Conservation (phyloP, 805 yeast species). For the Blastobotrys peoriensis region DNA sequence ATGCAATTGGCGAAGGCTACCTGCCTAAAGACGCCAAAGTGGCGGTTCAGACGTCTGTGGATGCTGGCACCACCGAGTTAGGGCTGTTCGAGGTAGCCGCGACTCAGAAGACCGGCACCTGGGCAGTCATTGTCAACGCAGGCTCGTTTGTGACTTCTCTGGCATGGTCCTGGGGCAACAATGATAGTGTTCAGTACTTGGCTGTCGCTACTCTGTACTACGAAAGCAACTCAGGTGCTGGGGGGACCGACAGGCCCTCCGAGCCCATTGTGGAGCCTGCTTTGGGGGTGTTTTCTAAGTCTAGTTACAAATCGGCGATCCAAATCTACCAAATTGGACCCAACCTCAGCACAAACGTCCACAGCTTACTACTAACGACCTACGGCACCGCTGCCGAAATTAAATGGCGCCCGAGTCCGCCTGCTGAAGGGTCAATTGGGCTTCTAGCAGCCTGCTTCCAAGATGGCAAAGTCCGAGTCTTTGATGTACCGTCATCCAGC, state of each 20-base stretch:
- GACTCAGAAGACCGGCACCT: constrained; percentile 21
- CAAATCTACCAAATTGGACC: constrained; percentile 14
- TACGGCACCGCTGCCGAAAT: constrained; percentile 26
- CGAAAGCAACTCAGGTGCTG: constrained; percentile 26
- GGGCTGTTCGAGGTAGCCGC: neutral
- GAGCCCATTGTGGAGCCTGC: constrained; percentile 32
- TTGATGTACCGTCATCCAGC: constrained; percentile 31
- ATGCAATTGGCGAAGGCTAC: neutral
- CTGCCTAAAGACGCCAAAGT: neutral
- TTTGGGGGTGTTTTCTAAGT: constrained; percentile 12
- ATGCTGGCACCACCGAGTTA: neutral
- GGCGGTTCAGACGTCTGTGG: neutral
- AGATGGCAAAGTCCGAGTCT: constrained; percentile 51
- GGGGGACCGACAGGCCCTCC: constrained; percentile 23
- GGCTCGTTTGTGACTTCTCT: constrained; percentile 50
- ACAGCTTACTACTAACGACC: constrained; percentile 29
- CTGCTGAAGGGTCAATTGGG: constrained; percentile 6
- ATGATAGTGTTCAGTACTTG: constrained; percentile 34
- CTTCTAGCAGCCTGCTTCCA: constrained; percentile 45
- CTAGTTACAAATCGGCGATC: constrained; percentile 9
- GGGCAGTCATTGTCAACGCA: constrained; percentile 39
- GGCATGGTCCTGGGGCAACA: constrained; percentile 41
- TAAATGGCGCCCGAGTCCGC: constrained; percentile 6
- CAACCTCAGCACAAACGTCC: constrained; percentile 14
- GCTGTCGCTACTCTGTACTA: constrained; percentile 46